These are phyloP conservation scores for Colletotrichum tamarilloi DNA, from an alignment of 2,329 filamentous ascomycete species.

Conservation along the genomic window DNA sequence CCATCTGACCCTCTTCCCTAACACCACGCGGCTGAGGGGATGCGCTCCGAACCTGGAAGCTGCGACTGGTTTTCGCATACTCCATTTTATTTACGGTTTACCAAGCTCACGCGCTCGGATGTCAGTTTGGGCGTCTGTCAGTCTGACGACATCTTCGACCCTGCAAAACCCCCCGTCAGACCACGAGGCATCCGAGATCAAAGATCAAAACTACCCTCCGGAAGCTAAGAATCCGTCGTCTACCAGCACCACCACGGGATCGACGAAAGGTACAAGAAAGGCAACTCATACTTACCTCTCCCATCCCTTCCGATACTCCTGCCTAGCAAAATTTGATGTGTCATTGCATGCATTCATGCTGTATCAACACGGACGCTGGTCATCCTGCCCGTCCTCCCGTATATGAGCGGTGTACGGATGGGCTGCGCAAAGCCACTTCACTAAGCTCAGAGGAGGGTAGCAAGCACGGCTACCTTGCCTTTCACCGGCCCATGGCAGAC, in stretches of 20 bases:
- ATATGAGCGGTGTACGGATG: constrained; percentile 32
- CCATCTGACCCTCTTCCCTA: constrained; percentile 23
- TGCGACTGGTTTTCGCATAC: constrained; percentile 17
- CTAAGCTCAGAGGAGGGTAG: constrained; percentile 33
- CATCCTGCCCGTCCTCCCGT: constrained; percentile 6
- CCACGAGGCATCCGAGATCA: background rate
- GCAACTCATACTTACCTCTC: background rate
- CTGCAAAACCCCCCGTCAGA: background rate
- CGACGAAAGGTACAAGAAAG: background rate
- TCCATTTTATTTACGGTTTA: background rate
- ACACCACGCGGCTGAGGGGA: constrained; percentile 31
- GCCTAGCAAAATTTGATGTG: constrained; percentile 22
- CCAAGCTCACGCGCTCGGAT: constrained; percentile 26
- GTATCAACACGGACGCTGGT: constrained; percentile 30
- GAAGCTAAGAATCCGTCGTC: background rate
- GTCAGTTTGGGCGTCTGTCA: constrained; percentile 26
- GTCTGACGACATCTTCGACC: constrained; percentile 25
- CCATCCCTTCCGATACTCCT: constrained; percentile 5
- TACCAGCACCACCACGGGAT: background rate
- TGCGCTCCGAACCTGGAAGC: constrained; percentile 5
- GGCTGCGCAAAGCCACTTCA: constrained; percentile 25
- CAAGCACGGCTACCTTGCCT: constrained; percentile 30
- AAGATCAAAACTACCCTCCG: background rate
- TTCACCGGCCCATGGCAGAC: constrained; percentile 21
- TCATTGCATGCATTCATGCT: constrained; percentile 33